These are phyloP conservation scores for Multifurca ochricompacta DNA, from an alignment of 768 basidiomycete genomes.

Conservation along the genomic window DNA sequence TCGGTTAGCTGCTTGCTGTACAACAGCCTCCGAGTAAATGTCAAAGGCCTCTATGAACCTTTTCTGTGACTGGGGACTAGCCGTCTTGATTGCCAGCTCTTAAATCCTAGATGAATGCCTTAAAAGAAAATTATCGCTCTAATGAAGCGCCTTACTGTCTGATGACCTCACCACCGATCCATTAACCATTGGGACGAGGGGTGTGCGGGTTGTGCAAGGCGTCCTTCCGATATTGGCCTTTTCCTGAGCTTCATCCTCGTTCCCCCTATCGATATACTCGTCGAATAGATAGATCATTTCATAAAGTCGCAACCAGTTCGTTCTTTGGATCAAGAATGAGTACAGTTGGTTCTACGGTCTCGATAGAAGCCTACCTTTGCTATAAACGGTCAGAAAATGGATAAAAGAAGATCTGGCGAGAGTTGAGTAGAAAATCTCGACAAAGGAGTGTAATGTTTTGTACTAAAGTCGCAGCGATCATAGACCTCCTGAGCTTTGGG, in stretches of 20 bases:
- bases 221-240: no score
- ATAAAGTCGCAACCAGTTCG: constrained; percentile 29
- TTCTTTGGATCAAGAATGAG: constrained; percentile 11
- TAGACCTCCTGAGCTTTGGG: constrained; percentile 7
- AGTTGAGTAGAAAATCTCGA: not conserved
- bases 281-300: constrained; percentile 29
- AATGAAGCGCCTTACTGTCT: no score
- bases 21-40: no score
- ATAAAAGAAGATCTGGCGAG: constrained; percentile 14
- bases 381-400: constrained; percentile 16
- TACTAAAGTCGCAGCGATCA: no score
- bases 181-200: no score
- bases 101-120: constrained; percentile 12
- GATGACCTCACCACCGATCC: no score
- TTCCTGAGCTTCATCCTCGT: constrained; percentile 1
- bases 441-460: no score
- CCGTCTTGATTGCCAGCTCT: constrained; percentile 11
- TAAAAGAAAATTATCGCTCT: no score
- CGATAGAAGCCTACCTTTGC: not conserved
- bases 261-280: constrained; percentile 26
- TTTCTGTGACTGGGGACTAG: no score
- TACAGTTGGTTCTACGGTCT: not conserved
- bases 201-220: no score
- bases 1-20: not conserved
- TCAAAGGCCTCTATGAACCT: no score